Evolutionary conservation across 208 protist species (phyloP), one percentile per base, ranked within the genome.

Genomic region (Jaenimonas drosophilae): DNA sequence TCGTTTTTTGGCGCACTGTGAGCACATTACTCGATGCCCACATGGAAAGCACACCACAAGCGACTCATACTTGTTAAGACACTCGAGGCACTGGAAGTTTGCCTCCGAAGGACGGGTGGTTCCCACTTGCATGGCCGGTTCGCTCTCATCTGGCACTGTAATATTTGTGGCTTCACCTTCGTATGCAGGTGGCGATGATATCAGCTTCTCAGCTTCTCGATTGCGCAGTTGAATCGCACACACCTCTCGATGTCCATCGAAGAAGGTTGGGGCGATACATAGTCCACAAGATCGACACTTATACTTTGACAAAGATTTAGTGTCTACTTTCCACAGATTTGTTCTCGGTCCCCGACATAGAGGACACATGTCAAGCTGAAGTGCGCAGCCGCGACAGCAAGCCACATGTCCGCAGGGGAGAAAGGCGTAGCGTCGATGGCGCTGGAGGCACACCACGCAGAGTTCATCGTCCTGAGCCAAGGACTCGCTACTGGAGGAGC

Each of bases 341-440:
- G 41, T 41, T 21, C 76, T 73, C 26, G 64, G 60, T 19, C 63
- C 46, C 14, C 87, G 75, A 41, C 87, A 94, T 2, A 94, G n/a
- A 0, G 87, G 82, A 45, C 87, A 94, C 21, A 36, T 37, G 24
- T 79, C 59, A 24, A 91, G 50, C 26, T 39, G 45, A 37, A 58
- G 63, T 30, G 56, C 74, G 61, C 87, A 91, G 30, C 54, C 60
- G 23, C 45, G 39, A 38, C 87, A 91, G 54, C 72, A 82, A 31
- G 64, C 57, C 9, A 88, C 66, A 57, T 94, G 87, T 4, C 87
- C 87, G 37, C 87, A 94, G 12, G 87, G 87, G n/a, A 90, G 57
- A 51, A 94, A 91, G 4, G 80, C 82, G 59, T 69, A 85, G 44
- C 53, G 50, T 24, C 69, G 63, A 11, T 40, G 67, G 9, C 32